Percentiles rank a stretch among this genome's conserved stretches.
phyloP scores from a whole-genome alignment of 2,329 filamentous ascomycete species.

The Pseudomassariella vexata region DNA sequence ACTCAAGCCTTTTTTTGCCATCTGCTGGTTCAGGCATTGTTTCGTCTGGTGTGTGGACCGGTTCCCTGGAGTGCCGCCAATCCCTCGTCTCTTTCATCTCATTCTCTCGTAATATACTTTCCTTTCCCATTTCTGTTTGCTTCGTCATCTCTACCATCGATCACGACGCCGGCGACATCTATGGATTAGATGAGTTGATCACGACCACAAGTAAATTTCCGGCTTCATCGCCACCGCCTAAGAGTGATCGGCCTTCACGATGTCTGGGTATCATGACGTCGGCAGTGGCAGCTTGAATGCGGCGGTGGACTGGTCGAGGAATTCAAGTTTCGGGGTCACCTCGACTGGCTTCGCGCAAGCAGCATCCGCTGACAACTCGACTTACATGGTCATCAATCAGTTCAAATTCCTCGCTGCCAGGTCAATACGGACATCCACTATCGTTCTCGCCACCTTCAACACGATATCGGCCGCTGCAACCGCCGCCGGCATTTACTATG shows the following conservation, averaged over 20 bases:
- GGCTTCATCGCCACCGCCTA: constrained; percentile 24
- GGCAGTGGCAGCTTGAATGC: constrained; percentile 12
- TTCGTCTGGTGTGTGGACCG: constrained; percentile 37
- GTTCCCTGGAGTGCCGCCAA: constrained; percentile 22
- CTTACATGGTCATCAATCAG: constrained; percentile 41
- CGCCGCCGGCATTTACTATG: constrained; percentile 50
- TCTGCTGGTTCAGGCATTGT: constrained; percentile 35
- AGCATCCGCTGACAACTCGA: constrained; percentile 31
- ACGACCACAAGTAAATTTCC: constrained; percentile 22
- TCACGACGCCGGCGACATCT: constrained; percentile 21
- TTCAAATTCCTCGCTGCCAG: constrained; percentile 47
- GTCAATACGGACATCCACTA: constrained; percentile 55
- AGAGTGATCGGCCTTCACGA: constrained; percentile 16
- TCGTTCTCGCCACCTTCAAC: constrained; percentile 58
- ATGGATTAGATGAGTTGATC: constrained; percentile 39
- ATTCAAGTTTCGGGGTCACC: too few relatives aligned
- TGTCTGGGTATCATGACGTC: constrained; percentile 18
- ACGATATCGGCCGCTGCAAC: constrained; percentile 51
- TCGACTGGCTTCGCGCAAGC: constrained; percentile 19
- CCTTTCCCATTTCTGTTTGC: constrained; percentile 11
- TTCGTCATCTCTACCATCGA: constrained; percentile 8
- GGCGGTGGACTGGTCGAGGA: too few relatives aligned
- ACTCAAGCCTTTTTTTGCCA: constrained; percentile 23
- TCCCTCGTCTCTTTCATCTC: constrained; percentile 14
- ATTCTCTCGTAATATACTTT: constrained; percentile 6